phyloP scores from a whole-genome alignment of 441 rosid genomes.

The Theobroma grandiflorum region DNA sequence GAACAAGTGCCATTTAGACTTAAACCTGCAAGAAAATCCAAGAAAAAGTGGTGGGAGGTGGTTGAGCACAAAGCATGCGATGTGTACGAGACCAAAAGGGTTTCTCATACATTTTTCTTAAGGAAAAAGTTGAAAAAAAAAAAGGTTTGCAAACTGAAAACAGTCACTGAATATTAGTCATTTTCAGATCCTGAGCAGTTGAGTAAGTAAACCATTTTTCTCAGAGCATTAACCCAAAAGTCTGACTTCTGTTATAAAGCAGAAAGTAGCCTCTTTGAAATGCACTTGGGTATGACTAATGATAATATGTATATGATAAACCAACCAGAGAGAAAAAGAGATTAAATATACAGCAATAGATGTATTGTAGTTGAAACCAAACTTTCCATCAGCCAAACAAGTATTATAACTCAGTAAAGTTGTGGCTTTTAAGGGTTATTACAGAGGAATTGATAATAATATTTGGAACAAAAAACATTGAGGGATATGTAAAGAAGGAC shows the following conservation, averaged over 20 bases:
- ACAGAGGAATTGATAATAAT: not conserved
- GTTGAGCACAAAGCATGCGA: conserved; percentile 20
- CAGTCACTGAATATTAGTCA: not conserved
- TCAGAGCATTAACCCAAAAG: not conserved
- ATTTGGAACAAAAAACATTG: not conserved
- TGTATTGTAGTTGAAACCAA: conserved; percentile 8
- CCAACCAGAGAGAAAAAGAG: not conserved
- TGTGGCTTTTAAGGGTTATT: not conserved
- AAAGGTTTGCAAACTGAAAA: not conserved
- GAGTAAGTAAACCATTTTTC: conserved; percentile 1
- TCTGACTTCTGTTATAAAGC: not conserved
- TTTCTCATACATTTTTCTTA: not conserved
- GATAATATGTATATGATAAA: not conserved
- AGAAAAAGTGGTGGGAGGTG: conserved; percentile 19
- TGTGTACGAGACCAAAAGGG: not conserved
- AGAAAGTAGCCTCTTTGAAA: not conserved
- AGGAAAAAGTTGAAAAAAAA: not conserved
- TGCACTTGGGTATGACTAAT: not conserved
- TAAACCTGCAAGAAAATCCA: conserved; percentile 41
- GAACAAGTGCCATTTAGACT: conserved; percentile 34
- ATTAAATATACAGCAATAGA: not conserved
- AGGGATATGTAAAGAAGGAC: not conserved
- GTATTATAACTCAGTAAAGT: not conserved
- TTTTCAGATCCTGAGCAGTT: conserved; percentile 3
- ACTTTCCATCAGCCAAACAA: not conserved